These are phyloP conservation scores for Vaccinium myrtillus DNA, from an alignment of 148 eudicot genomes.

Conservation along the genomic window DNA sequence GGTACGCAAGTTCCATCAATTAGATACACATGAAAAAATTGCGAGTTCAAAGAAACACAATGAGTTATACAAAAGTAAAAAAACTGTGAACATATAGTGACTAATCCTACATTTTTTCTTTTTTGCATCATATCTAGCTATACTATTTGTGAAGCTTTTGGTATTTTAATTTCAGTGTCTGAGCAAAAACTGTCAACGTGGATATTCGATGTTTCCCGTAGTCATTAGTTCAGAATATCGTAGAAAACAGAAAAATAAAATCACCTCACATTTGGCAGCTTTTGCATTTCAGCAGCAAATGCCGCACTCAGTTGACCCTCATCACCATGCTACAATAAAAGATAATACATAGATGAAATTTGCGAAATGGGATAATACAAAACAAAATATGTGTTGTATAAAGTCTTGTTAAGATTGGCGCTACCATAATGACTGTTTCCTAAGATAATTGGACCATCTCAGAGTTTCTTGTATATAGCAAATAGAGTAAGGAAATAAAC, in stretches of 20 bases:
- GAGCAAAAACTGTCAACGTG: neutral
- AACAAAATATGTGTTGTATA: neutral
- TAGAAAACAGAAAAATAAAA: conserved; percentile 11
- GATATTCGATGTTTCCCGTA: neutral
- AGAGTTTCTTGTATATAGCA: neutral
- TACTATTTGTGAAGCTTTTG: neutral
- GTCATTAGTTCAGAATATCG: neutral
- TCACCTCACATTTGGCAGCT: conserved; percentile 90
- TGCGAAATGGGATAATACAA: neutral
- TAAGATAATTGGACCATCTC: neutral
- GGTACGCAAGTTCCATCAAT: neutral
- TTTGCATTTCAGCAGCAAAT: conserved; percentile 82
- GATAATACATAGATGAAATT: conserved; percentile 10
- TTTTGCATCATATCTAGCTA: neutral
- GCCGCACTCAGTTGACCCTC: conserved; percentile 74
- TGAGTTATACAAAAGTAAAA: neutral
- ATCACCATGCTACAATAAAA: conserved; percentile 65
- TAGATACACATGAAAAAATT: neutral
- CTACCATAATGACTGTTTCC: neutral
- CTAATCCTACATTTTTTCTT: neutral
- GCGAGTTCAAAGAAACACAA: neutral
- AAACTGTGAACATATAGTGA: neutral
- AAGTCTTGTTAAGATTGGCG: neutral
- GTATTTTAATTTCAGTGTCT: neutral
- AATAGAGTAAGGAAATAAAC: neutral